Base-by-base conservation (phyloP, 768 basidiomycete species). In the Holtermanniella nyarrowii region DNA sequence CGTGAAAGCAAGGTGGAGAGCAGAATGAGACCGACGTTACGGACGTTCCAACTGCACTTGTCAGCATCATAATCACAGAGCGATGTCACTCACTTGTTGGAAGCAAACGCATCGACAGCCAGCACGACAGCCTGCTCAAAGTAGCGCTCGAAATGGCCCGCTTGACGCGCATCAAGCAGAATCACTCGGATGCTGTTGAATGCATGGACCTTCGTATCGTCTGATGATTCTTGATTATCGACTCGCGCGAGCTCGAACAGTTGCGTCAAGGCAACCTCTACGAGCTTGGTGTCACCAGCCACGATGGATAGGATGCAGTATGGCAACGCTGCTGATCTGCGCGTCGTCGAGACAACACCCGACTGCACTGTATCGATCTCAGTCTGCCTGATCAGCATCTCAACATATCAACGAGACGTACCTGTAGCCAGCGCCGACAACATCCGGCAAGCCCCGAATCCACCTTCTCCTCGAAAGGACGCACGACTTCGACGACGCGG, bases 151-250 rank as follows among this genome's bases (percentile, higher is more conserved):
- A 71, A 58, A 12, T 59, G 49, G 47, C 55, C 58, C 1, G 57
- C 57, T 26, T 69, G 67, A 26, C 60, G 48, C 3, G 62, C 53
- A 50, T 71, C 70, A 3, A 68, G 59, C 40, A 71, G 49, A 40
- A 71, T 61, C 13, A 69, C 62, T 43, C 65, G 62, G 11, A 71
- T 40, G 4, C 62, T 63, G 26, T 71, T 69, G 61, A 69, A 67
- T 14, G 66, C 62, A 45, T 71, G 70, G n/a, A 68, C 61, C 42
- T 65, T 62, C 26, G 65, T 67, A 2, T 56, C 53, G 44, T 67
- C 58, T n/a, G 59, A 49, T 3, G 65, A 59, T 4, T 13, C 5
- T 4, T 20, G 18, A 25, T 61, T 60, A n/a, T 61, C 48, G 26
- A 63, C 55, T 7, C 46, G 44, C 0, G 60, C 64, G 10, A 69